These are phyloP conservation scores for Canavalia ensiformis DNA, from an alignment of 306 rosid genomes.

Conservation along the genomic window DNA sequence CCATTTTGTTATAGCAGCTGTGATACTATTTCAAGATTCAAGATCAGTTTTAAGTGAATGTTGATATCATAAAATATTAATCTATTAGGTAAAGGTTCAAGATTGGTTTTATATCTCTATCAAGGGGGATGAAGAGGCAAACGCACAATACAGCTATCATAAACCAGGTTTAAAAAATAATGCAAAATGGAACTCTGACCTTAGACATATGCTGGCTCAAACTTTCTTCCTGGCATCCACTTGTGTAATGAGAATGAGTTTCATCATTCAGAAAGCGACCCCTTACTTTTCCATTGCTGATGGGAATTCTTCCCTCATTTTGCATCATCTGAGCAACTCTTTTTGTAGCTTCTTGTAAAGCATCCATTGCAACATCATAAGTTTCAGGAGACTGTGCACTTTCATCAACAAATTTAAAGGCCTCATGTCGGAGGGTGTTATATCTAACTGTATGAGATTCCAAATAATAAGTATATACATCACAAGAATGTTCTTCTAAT, in stretches of 20 bases:
- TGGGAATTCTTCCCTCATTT: conserved; percentile 63
- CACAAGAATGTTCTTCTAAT: conserved; percentile 80
- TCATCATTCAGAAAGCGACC: conserved; percentile 57
- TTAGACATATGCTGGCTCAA: conserved; percentile 71
- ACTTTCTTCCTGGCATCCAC: conserved; percentile 61
- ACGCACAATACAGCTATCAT: not conserved
- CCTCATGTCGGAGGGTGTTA: conserved; percentile 87
- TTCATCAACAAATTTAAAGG: conserved; percentile 88
- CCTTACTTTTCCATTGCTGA: conserved; percentile 71
- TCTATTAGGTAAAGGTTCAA: conserved; percentile 29
- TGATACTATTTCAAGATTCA: conserved; percentile 28
- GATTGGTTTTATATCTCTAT: conserved; percentile 35
- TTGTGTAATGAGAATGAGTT: conserved; percentile 54
- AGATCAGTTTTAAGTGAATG: not conserved
- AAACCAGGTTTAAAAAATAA: conserved; percentile 32
- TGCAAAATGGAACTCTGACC: conserved; percentile 63
- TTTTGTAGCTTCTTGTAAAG: conserved; percentile 81
- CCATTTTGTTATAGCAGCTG: conserved; percentile 28
- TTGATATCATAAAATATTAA: not conserved
- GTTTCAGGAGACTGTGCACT: conserved; percentile 78
- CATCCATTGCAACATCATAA: conserved; percentile 71
- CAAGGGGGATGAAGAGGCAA: conserved; percentile 38
- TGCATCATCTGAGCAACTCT: conserved; percentile 67
- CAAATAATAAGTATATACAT: conserved; percentile 82
- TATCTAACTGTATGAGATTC: conserved; percentile 98